Conservation (phyloP, 305 asterid species). For the Fraxinus velutina region DNA sequence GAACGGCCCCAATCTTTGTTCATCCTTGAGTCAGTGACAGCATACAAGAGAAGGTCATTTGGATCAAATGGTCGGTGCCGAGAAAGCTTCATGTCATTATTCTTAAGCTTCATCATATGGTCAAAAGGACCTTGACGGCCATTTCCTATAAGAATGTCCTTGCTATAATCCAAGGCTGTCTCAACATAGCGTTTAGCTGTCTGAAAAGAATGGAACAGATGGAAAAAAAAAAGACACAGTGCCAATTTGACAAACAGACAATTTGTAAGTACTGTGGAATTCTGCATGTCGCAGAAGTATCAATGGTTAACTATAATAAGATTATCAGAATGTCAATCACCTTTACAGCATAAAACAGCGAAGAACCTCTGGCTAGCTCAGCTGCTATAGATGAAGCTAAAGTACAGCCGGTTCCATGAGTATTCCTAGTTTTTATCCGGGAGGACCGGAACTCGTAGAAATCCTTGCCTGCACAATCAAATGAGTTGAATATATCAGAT, state of each 20-base stretch:
- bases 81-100: constrained; percentile 23
- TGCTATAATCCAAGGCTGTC: constrained; percentile 75
- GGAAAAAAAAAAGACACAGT: background rate
- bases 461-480: constrained; percentile 58
- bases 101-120: constrained; percentile 75
- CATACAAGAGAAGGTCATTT: constrained; percentile 69
- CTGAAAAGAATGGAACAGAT: constrained; percentile 35
- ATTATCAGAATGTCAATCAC: constrained; percentile 35
- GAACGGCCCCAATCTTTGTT: constrained; percentile 85
- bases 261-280: constrained; percentile 5
- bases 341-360: constrained; percentile 75
- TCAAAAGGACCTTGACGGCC: constrained; percentile 88
- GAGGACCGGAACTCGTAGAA: constrained; percentile 66
- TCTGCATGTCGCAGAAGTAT: constrained; percentile 3
- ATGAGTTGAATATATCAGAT: constrained; percentile 19
- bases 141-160: constrained; percentile 64
- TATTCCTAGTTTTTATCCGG: constrained; percentile 61
- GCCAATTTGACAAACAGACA: constrained; percentile 11
- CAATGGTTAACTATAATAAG: constrained; percentile 3
- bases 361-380: constrained; percentile 82
- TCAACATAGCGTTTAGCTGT: constrained; percentile 73
- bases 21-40: constrained; percentile 93
- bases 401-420: constrained; percentile 98
- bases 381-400: constrained; percentile 90
- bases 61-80: constrained; percentile 53